Base-by-base conservation (phyloP, 495 filamentous ascomycete species). In the Trypethelium eluteriae region DNA sequence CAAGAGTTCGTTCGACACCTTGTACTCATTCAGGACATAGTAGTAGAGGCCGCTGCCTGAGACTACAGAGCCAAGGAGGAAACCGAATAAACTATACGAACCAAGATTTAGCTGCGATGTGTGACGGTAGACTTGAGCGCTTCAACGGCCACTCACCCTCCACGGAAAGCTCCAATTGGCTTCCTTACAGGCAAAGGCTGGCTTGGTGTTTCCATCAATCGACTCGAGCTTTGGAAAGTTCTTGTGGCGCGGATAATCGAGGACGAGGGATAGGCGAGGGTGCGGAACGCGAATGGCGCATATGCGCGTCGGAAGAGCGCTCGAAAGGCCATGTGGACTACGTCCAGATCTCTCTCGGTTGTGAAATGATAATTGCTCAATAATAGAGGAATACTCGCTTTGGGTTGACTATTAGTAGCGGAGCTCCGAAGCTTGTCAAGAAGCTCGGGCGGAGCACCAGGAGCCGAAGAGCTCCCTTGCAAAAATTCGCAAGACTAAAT, bases 11-110 rank as follows among this genome's bases (percentile, higher is more conserved):
- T 98, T 98, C 65, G 92, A 89, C 46, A 94, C 82, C 76, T 90
- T 88, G 78, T 98, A 98, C 76, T 98, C 93, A 73, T 91, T 87
- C 66, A 98, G 77, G 68, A 95, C 83, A 74, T 98, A 98, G 75
- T 90, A 91, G 79, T 96, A 98, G 68, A 96, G 86, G 47, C 83
- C 86, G 39, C 81, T 86, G 72, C 91, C 92, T 39, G 93, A 85
- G 65, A 89, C 81, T 44, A 90, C 86, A 64, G 88, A 84, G 66
- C 94, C 94, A 70, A 96, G 81, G 47, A 98, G 86, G 83, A 98
- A 98, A 66, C 95, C 94, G 74, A 97, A 92, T 64, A 96, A 76
- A 57, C 94, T 98, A 74, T 63, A 34, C 39, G 12, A 16, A 16
- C 4, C 12, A 53, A 39, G 46, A 59, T 16, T 47, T n/a, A 63